Base-by-base conservation (phyloP, 2,329 filamentous ascomycete species). In the Diplodia corticola region DNA sequence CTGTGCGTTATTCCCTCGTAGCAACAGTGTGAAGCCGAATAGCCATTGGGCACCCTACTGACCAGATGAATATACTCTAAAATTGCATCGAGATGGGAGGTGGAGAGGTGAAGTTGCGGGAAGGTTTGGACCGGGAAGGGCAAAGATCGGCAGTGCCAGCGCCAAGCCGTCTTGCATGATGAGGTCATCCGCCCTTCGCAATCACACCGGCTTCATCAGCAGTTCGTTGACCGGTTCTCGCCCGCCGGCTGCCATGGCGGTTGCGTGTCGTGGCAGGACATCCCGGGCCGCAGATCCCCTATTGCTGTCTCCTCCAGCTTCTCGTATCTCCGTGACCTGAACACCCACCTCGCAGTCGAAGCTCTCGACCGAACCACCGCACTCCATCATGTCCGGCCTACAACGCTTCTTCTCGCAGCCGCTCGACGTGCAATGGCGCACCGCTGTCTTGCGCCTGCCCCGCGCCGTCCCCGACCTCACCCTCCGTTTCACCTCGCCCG, bases 401-500 rank as follows among this genome's bases (percentile, higher is more conserved):
- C 44, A 59, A 37, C 53, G 54, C 70, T 78, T 78, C 68, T 75
- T 78, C 68, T 71, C 75, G 37, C 72, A 78, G 13, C 77, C 77
- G 2, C 74, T 72, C 51, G 68, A 71, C 67, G 71, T 78, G 53
- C 75, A 76, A 72, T 79, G 77, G 77, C 72, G 76, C 13, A 77
- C 77, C 1, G 72, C 72, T 20, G 69, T 79, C 17, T 74, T 79
- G 17, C 76, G 77, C 55, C 69, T 78, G 2, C 77, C 77, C 5
- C 72, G 77, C 65, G 77, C 73, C 48, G 77, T 78, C 4, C 77
- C 77, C 7, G 69, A 77, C 15, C 72, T 72, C 5, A 73, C 78
- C 60, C 72, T 79, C 0, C 75, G 77, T 57, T 64, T 79, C 63
- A 81, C 79, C 2, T 76, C 75, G 44, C 77, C 77, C 1, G 72